These are phyloP conservation scores for Chytridium lagenaria DNA, from an alignment of 371 early-diverging fungal species.

Conservation along the genomic window DNA sequence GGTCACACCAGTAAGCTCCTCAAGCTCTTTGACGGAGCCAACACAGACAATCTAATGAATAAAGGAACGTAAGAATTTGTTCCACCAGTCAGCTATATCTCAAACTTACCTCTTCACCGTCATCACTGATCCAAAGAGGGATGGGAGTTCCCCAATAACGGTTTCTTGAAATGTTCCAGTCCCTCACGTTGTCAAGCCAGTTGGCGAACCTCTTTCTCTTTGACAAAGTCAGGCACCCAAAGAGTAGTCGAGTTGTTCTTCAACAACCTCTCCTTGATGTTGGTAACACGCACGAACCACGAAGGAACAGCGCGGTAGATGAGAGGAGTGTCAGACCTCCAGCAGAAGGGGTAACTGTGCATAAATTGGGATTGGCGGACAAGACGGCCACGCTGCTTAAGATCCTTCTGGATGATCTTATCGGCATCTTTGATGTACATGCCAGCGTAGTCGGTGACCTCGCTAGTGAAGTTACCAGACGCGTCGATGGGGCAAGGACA, in stretches of 20 bases:
- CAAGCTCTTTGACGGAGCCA: conserved; percentile 96
- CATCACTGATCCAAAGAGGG: conserved; percentile 98
- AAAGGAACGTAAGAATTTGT: too few species aligned
- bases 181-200: conserved; percentile 98
- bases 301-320: conserved; percentile 98
- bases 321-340: conserved; percentile 97
- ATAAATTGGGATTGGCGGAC: conserved; percentile 84
- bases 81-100: too few species aligned
- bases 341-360: conserved; percentile 80
- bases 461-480: conserved; percentile 85
- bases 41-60: conserved; percentile 87
- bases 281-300: conserved; percentile 98
- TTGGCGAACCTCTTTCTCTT: conserved; percentile 98
- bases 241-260: conserved; percentile 89
- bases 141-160: conserved; percentile 99
- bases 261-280: conserved; percentile 85
- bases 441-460: conserved; percentile 87
- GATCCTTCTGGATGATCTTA: conserved; percentile 91
- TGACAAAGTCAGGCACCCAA: conserved; percentile 98
- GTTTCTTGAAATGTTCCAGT: conserved; percentile 99
- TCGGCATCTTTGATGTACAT: conserved; percentile 98
- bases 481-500: conserved; percentile 96
- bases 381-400: conserved; percentile 85
- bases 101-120: conserved; percentile 84
- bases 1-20: conserved; percentile 84